Conservation (phyloP, 768 basidiomycete genomes). For the Naganishia randhawae region DNA sequence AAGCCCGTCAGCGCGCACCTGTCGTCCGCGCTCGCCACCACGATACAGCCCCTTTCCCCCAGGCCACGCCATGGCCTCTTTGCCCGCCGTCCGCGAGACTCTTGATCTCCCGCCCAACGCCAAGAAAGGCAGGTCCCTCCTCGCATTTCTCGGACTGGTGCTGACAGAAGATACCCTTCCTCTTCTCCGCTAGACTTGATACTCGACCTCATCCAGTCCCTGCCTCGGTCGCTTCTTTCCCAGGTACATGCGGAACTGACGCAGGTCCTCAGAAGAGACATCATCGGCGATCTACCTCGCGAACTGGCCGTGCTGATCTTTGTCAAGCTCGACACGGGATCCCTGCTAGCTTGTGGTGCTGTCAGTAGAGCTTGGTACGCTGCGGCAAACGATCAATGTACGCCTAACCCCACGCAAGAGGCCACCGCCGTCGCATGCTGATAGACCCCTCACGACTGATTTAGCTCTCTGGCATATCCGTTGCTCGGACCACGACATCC, state of each 20-base stretch:
- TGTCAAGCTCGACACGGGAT: slow-evolving; percentile 21
- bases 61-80: background rate
- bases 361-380: slow-evolving; percentile 27
- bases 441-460: background rate
- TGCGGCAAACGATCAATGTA: slow-evolving; percentile 27
- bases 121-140: slow-evolving; percentile 10
- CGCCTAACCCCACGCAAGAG: no score
- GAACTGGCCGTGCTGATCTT: slow-evolving; percentile 29
- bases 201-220: slow-evolving; percentile 23
- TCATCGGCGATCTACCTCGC: slow-evolving; percentile 27
- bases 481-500: slow-evolving; percentile 15
- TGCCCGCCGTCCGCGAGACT: background rate
- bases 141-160: no score
- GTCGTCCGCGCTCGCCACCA: no score
- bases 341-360: slow-evolving; percentile 13
- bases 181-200: slow-evolving; percentile 9
- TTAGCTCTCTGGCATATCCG: slow-evolving; percentile 26
- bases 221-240: slow-evolving; percentile 24
- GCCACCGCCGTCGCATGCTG: background rate
- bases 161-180: background rate
- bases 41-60: background rate
- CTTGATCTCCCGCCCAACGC: slow-evolving; percentile 5
- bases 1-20: no score
- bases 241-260: slow-evolving; percentile 26
- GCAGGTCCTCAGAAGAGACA: slow-evolving; percentile 21